Percentiles rank a stretch among this genome's conserved stretches.
These are phyloP conservation scores for Astragalus membranaceus DNA, from an alignment of 306 rosid species.

Conservation along the genomic window DNA sequence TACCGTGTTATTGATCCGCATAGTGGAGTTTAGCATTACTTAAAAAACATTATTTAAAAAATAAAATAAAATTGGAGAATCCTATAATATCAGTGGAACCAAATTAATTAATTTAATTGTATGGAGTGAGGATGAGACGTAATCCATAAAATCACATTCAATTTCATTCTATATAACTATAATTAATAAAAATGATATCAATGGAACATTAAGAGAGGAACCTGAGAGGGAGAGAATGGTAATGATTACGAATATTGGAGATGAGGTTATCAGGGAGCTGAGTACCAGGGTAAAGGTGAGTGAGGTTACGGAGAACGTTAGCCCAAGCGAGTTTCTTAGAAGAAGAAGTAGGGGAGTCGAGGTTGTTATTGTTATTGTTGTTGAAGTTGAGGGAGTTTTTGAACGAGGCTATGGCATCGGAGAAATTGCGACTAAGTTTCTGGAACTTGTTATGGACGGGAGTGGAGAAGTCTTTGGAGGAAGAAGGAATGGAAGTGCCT, in stretches of 20 bases:
- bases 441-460: slow-evolving; percentile 73
- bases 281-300: slow-evolving; percentile 83
- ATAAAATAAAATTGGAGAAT: too few relatives aligned
- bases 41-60: too few relatives aligned
- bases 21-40: too few relatives aligned
- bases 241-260: slow-evolving; percentile 77
- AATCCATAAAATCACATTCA: too few relatives aligned
- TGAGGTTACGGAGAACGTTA: slow-evolving; percentile 64
- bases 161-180: not conserved
- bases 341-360: slow-evolving; percentile 28
- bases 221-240: slow-evolving; percentile 91
- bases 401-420: slow-evolving; percentile 70
- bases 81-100: too few relatives aligned
- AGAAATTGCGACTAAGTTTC: slow-evolving; percentile 62
- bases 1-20: too few relatives aligned
- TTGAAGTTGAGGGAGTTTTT: slow-evolving; percentile 45
- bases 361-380: not conserved
- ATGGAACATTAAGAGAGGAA: not conserved
- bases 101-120: too few relatives aligned
- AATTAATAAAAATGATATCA: not conserved
- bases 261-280: slow-evolving; percentile 91
- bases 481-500: not conserved
- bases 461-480: slow-evolving; percentile 33
- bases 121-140: too few relatives aligned
- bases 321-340: slow-evolving; percentile 67